Base-by-base conservation (phyloP, 352 stramenopile species). In the Phytophthora sp. region DNA sequence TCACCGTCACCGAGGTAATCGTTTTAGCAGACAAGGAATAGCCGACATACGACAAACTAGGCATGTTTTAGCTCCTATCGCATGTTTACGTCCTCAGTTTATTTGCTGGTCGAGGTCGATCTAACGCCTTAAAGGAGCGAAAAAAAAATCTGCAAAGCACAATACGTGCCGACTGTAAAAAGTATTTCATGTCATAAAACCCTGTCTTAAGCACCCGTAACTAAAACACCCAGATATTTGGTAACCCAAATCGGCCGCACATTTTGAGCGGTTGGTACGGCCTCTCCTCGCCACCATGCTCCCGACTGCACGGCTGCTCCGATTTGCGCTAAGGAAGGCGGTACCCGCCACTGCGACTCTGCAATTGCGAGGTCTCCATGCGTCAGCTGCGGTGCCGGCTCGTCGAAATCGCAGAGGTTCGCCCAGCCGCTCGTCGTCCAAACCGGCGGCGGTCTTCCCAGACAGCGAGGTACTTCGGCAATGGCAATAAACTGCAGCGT, bases 321-420 rank as follows among this genome's bases (percentile, higher is more conserved):
- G 67, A 49, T 55, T 66, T 30, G 59, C 74, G 31, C 57, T 76
- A 26, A 54, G 30, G 29, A 63, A 76, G 11, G 59, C 57, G 6
- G 39, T 27, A 18, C 56, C 42, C 46, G 26, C 27, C 5, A 57
- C 35, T 23, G 3, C 59, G 11, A 66, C 33, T n/a, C 44, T 69
- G 30, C 71, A 73, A 8, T 54, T 64, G 27, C 68, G 73, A 27
- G 51, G 38, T 9, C 61, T 93, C 30, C 82, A 88, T 44, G 78
- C 68, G 1, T 89, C 82, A 16, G 13, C 59, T 20, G 27, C 67
- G 9, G 56, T 56, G 7, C 35, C 76, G 18, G 82, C 82, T 30
- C 78, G 84, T 9, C 72, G 69, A 13, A 86, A 85, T 62, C 73
- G 74, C 27, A 69, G 78, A 51, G 70, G 64, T 16, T 66, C 66